Conservation (phyloP, 306 rosid species). For the Prinsepia uniflora region DNA sequence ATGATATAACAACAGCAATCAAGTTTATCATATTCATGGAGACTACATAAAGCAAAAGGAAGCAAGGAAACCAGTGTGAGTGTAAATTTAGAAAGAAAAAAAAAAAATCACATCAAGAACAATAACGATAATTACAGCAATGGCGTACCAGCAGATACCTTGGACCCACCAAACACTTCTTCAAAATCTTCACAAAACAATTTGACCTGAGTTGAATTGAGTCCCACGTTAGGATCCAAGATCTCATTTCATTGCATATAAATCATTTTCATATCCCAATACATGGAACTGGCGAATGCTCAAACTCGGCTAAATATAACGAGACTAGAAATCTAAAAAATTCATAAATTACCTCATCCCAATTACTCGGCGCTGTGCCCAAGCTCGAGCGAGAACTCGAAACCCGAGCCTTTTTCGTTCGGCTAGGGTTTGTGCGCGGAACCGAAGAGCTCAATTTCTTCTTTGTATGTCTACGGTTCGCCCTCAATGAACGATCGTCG, state of each 20-base stretch:
- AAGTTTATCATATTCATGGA: neutral
- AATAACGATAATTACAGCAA: slow-evolving; percentile 7
- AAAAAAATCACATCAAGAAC: neutral
- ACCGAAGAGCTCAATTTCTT: slow-evolving; percentile 35
- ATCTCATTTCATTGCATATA: neutral
- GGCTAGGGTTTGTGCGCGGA: slow-evolving; percentile 40
- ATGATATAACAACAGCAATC: neutral
- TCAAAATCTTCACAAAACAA: slow-evolving; percentile 66
- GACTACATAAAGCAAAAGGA: neutral
- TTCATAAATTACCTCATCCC: slow-evolving; percentile 45
- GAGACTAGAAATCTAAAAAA: neutral
- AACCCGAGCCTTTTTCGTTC: slow-evolving; percentile 61
- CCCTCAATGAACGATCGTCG: slow-evolving; percentile 32
- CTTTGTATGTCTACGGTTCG: slow-evolving; percentile 29
- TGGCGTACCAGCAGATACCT: slow-evolving; percentile 81
- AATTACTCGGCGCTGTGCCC: slow-evolving; percentile 33
- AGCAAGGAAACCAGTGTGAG: neutral
- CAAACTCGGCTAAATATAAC: neutral
- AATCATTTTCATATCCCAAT: neutral
- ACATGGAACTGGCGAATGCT: too few species aligned
- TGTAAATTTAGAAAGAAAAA: neutral
- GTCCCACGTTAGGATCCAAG: neutral
- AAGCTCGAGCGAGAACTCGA: slow-evolving; percentile 36
- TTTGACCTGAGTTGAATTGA: slow-evolving; percentile 43
- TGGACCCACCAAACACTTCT: slow-evolving; percentile 59